Conservation (phyloP, 2,329 filamentous ascomycete genomes). For the Clonostachys sp. region DNA sequence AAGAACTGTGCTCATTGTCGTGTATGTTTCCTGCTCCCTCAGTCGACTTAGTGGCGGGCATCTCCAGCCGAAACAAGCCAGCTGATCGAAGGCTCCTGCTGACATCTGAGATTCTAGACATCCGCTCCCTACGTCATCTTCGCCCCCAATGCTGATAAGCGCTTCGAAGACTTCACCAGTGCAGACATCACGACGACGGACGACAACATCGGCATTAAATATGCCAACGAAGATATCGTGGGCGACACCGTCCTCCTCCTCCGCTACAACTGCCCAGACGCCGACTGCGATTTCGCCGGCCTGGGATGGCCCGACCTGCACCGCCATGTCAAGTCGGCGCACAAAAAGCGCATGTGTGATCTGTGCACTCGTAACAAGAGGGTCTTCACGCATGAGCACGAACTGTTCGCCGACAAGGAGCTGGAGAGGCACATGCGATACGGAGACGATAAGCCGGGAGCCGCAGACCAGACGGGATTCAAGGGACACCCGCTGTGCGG, state of each 20-base stretch:
- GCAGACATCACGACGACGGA: slow-evolving; percentile 74
- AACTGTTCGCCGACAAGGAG: slow-evolving; percentile 78
- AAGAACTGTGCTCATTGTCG: slow-evolving; percentile 96
- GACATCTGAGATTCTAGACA: slow-evolving; percentile 38
- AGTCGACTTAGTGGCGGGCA: background rate
- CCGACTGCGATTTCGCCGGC: slow-evolving; percentile 75
- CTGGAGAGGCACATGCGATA: slow-evolving; percentile 83
- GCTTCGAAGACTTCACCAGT: slow-evolving; percentile 76
- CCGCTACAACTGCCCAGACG: slow-evolving; percentile 91
- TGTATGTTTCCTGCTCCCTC: slow-evolving; percentile 42
- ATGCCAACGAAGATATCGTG: slow-evolving; percentile 82
- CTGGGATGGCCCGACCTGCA: slow-evolving; percentile 55
- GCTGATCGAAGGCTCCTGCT: slow-evolving; percentile 2
- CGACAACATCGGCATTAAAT: slow-evolving; percentile 85
- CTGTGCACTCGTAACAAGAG: slow-evolving; percentile 92
- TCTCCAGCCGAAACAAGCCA: too few relatives aligned
- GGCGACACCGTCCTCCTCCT: slow-evolving; percentile 86
- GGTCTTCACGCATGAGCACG: slow-evolving; percentile 96
- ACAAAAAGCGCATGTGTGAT: slow-evolving; percentile 88
- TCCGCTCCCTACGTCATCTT: slow-evolving; percentile 83
- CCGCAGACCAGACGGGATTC: slow-evolving; percentile 90
- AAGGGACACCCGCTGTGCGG: slow-evolving; percentile 91
- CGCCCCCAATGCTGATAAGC: slow-evolving; percentile 77
- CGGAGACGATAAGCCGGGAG: slow-evolving; percentile 87
- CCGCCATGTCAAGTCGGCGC: slow-evolving; percentile 75